Evolutionary conservation across 1,284 basidiomycete genomes (phyloP).

Genomic region (Sanghuangporus baumii): DNA sequence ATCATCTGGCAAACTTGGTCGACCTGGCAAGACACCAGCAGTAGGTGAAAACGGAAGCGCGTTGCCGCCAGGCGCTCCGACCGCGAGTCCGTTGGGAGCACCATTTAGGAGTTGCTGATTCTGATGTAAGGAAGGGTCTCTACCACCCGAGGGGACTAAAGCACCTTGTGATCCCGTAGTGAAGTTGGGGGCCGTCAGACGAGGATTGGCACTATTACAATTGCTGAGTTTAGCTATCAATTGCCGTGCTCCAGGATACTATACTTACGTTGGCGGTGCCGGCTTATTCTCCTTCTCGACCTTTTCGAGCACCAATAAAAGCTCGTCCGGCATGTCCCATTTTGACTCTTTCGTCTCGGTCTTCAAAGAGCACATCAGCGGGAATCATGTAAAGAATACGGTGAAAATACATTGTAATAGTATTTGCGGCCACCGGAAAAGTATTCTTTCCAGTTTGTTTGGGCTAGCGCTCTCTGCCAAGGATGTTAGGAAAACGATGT

Average conservation of each 20-base stretch:
- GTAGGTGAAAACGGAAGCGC: slow-evolving; percentile 51
- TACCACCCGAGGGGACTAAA: slow-evolving; percentile 11
- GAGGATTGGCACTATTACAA: slow-evolving; percentile 10
- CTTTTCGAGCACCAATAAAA: slow-evolving; percentile 73
- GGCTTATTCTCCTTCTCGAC: slow-evolving; percentile 68
- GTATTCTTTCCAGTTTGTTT: slow-evolving; percentile 78
- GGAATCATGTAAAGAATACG: not conserved
- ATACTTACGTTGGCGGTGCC: slow-evolving; percentile 21
- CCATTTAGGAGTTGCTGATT: slow-evolving; percentile 16
- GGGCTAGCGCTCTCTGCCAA: slow-evolving; percentile 11
- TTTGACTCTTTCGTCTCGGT: slow-evolving; percentile 77
- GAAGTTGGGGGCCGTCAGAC: slow-evolving; percentile 13
- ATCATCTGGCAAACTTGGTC: slow-evolving; percentile 77
- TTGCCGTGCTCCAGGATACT: not conserved
- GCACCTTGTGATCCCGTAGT: slow-evolving; percentile 16
- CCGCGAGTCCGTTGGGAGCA: slow-evolving; percentile 3
- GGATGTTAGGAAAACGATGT: not conserved
- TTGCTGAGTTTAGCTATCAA: not conserved
- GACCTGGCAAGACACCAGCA: slow-evolving; percentile 54
- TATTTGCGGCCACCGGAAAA: slow-evolving; percentile 85
- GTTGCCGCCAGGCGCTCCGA: slow-evolving; percentile 35
- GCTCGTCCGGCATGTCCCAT: slow-evolving; percentile 93
- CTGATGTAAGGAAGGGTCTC: slow-evolving; percentile 11
- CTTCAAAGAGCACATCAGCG: slow-evolving; percentile 31
- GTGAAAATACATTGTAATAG: slow-evolving; percentile 76